phyloP scores from a whole-genome alignment of 352 stramenopile species.

The Phytopythium ostracodes region DNA sequence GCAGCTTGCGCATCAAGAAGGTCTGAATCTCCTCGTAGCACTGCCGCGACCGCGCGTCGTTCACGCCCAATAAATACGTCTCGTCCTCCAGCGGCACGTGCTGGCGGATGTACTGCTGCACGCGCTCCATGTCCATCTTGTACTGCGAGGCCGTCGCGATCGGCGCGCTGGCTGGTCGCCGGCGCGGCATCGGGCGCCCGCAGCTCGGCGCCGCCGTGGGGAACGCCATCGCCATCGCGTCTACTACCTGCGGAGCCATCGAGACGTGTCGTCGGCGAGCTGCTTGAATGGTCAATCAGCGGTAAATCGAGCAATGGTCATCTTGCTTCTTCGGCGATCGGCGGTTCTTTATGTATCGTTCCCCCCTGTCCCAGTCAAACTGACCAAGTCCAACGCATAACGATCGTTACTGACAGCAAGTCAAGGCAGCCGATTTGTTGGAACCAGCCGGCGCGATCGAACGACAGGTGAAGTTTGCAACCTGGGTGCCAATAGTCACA shows the following conservation, averaged over 20 bases:
- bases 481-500: background rate
- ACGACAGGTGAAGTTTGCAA: slow-evolving; percentile 2
- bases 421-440: slow-evolving; percentile 1
- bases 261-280: background rate
- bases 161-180: slow-evolving; percentile 28
- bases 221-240: background rate
- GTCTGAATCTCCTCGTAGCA: slow-evolving; percentile 61
- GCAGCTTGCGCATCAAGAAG: slow-evolving; percentile 41
- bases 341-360: background rate
- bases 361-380: background rate
- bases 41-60: slow-evolving; percentile 40
- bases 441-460: background rate
- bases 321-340: background rate
- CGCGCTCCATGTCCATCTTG: slow-evolving; percentile 41
- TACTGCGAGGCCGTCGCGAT: slow-evolving; percentile 35
- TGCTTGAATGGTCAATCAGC: background rate
- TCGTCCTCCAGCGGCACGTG: slow-evolving; percentile 35
- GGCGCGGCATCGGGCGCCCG: slow-evolving; percentile 9
- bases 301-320: slow-evolving; percentile 25
- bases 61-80: slow-evolving; percentile 33
- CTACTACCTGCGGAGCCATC: background rate
- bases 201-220: background rate
- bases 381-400: background rate
- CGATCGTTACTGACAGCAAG: background rate
- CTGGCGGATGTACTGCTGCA: slow-evolving; percentile 44